phyloP scores from a whole-genome alignment of 768 basidiomycete genomes.

The Amanita exitialis region DNA sequence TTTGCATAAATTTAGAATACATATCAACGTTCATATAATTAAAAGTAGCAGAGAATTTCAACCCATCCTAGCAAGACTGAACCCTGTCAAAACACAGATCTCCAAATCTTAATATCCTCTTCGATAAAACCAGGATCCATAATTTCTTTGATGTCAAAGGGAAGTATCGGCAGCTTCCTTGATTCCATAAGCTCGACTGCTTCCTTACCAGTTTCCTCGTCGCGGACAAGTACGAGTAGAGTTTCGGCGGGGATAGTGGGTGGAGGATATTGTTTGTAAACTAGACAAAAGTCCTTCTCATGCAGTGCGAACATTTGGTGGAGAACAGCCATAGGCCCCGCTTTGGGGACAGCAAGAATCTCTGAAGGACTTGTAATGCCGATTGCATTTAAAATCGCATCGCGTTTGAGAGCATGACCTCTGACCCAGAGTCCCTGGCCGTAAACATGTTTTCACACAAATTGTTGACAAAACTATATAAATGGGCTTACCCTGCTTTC shows the following conservation, averaged over 20 bases:
- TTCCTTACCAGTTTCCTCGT: slow-evolving; percentile 3
- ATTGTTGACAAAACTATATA: slow-evolving; percentile 1
- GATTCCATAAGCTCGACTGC: no score
- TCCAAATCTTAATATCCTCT: neutral
- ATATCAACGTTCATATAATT: neutral
- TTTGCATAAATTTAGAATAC: no score
- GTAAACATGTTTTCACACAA: neutral
- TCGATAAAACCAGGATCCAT: slow-evolving; percentile 1
- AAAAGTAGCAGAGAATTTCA: neutral
- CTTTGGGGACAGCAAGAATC: neutral
- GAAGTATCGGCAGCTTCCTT: slow-evolving; percentile 1
- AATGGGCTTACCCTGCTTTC: slow-evolving; percentile 3
- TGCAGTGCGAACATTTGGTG: slow-evolving; percentile 3
- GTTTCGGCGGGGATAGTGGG: neutral
- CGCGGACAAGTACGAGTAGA: neutral
- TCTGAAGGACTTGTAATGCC: slow-evolving; percentile 2
- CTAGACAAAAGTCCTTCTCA: slow-evolving; percentile 3
- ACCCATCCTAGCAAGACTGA: slow-evolving; percentile 1
- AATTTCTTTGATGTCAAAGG: slow-evolving; percentile 1
- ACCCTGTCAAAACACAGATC: neutral
- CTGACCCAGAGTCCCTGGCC: neutral
- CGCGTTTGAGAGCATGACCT: neutral
- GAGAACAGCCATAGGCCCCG: slow-evolving; percentile 3
- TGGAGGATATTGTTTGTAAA: slow-evolving; percentile 2
- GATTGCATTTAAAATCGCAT: slow-evolving; percentile 2